These are phyloP conservation scores for Solanum clarkiae DNA, from an alignment of 257 asterid species.

Conservation along the genomic window DNA sequence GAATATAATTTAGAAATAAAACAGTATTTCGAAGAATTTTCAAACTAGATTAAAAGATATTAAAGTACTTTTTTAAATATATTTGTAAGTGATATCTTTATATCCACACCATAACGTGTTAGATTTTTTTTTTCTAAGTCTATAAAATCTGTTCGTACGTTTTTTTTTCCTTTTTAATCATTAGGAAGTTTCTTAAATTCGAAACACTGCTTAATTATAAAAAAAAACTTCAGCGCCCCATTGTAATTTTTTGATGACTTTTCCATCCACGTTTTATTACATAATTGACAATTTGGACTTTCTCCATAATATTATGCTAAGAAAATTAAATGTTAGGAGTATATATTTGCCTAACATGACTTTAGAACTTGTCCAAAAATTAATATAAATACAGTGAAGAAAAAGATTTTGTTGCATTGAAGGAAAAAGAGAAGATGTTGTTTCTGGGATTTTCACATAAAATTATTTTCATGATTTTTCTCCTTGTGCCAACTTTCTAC, in stretches of 20 bases:
- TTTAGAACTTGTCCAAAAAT: not conserved
- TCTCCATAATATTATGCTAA: not conserved
- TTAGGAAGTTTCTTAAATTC: no score
- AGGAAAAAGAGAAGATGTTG: not conserved
- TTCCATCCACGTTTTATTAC: not conserved
- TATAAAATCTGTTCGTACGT: not conserved
- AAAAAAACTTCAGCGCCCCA: no score
- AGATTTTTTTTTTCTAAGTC: not conserved
- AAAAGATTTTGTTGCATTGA: not conserved
- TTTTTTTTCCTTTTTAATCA: not conserved
- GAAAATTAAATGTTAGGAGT: not conserved
- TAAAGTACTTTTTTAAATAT: not conserved
- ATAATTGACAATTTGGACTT: not conserved
- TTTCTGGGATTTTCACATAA: not conserved
- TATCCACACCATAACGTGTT: not conserved
- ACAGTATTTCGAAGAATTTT: not conserved
- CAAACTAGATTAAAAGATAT: not conserved
- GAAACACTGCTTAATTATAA: no score
- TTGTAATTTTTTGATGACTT: not conserved
- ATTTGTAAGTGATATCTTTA: not conserved
- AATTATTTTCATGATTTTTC: not conserved
- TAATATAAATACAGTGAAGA: not conserved
- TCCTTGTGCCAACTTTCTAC: not conserved
- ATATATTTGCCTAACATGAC: not conserved
- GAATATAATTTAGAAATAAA: not conserved